Evolutionary conservation across 2,329 filamentous ascomycete genomes (phyloP).

Genomic region (Fusarium coffeatum): DNA sequence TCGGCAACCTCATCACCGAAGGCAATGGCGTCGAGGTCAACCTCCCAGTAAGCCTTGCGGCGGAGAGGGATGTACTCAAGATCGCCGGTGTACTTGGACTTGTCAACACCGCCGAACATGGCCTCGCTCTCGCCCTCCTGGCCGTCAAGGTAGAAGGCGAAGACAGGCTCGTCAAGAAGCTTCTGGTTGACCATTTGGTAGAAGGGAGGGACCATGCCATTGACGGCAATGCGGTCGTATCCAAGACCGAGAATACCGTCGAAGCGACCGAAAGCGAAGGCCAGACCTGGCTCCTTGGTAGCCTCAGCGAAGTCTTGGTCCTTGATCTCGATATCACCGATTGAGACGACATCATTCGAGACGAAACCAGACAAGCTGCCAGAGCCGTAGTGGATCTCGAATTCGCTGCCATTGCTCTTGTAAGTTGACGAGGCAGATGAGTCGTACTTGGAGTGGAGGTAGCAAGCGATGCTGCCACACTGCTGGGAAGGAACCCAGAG

Average conservation of each 20-base stretch:
- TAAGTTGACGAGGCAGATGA: conserved; percentile 88
- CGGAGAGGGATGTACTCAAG: conserved; percentile 93
- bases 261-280: conserved; percentile 97
- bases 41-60: conserved; percentile 99
- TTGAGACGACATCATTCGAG: conserved; percentile 85
- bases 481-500: conserved; percentile 94
- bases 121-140: conserved; percentile 82
- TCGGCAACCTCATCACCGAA: conserved; percentile 88
- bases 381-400: conserved; percentile 95
- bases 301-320: conserved; percentile 96
- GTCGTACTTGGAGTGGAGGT: conserved; percentile 96
- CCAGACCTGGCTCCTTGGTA: conserved; percentile 92
- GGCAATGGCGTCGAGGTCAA: conserved; percentile 91
- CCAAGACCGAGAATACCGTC: conserved; percentile 96
- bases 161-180: conserved; percentile 90
- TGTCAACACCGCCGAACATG: conserved; percentile 88
- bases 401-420: conserved; percentile 92
- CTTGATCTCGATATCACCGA: conserved; percentile 90
- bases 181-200: conserved; percentile 95
- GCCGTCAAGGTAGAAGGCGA: conserved; percentile 94
- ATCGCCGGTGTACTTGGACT: conserved; percentile 84
- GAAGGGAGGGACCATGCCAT: conserved; percentile 93
- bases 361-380: conserved; percentile 94
- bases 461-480: conserved; percentile 97
- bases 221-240: conserved; percentile 97